Conservation (phyloP, 352 stramenopile genomes). For the Blastocystis sp. region DNA sequence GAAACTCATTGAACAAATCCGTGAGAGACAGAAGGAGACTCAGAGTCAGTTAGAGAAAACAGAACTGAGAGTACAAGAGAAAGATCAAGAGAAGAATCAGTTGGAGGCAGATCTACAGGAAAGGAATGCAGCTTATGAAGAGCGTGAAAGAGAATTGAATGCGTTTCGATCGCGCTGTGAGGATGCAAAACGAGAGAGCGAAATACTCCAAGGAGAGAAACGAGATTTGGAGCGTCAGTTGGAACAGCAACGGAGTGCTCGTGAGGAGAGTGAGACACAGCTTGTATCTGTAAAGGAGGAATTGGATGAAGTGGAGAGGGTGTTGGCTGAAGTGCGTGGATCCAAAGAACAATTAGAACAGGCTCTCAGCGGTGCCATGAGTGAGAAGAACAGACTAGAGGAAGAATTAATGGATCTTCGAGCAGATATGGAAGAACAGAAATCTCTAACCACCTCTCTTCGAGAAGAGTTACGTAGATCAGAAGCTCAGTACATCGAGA, state of each 20-base stretch:
- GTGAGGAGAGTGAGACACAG: neutral
- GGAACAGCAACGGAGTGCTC: neutral
- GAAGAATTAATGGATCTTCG: neutral
- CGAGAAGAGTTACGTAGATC: neutral
- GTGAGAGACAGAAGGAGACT: constrained; percentile 9
- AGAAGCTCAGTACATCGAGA: neutral
- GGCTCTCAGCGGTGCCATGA: neutral
- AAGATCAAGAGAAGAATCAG: neutral
- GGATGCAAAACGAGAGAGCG: constrained; percentile 21
- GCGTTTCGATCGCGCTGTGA: too few relatives aligned
- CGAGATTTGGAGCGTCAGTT: neutral
- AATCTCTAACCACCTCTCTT: neutral
- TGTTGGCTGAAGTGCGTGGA: neutral
- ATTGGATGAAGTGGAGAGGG: neutral
- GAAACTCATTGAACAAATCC: neutral
- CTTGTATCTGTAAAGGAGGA: neutral
- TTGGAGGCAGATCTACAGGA: neutral
- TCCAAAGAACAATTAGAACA: neutral
- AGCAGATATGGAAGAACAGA: neutral
- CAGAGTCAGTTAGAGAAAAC: neutral
- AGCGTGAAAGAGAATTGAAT: too few relatives aligned
- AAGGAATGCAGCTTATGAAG: neutral
- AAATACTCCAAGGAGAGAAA: neutral
- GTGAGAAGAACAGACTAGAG: neutral
- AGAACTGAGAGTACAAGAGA: neutral